Evolutionary conservation across 2,329 filamentous ascomycete genomes (phyloP).

Genomic region (Fusarium sp.): DNA sequence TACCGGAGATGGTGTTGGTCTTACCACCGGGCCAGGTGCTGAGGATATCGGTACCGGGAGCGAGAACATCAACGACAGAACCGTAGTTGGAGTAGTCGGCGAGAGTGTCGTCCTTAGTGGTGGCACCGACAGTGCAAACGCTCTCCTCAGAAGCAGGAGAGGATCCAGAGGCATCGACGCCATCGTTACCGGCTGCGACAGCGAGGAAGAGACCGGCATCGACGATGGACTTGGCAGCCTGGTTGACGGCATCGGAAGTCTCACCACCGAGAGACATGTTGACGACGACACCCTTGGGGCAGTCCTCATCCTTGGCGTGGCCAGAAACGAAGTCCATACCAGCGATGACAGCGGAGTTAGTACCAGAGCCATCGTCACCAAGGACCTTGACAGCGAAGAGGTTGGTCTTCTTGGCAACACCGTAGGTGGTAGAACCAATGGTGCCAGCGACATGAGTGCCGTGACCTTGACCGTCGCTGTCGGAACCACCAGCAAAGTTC

Average conservation of each 20-base stretch:
- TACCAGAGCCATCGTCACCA: slow-evolving; percentile 49
- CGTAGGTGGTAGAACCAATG: slow-evolving; percentile 51
- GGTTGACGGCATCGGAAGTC: slow-evolving; percentile 62
- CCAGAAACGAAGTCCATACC: slow-evolving; percentile 59
- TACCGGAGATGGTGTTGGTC: slow-evolving; percentile 58
- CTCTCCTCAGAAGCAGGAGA: slow-evolving; percentile 62
- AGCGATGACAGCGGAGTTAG: slow-evolving; percentile 57
- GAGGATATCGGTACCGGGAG: slow-evolving; percentile 61
- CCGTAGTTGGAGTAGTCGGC: slow-evolving; percentile 67
- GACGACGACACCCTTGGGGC: slow-evolving; percentile 61
- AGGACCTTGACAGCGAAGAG: slow-evolving; percentile 63
- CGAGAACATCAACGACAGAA: slow-evolving; percentile 62
- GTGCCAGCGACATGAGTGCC: slow-evolving; percentile 56
- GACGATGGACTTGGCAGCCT: slow-evolving; percentile 61
- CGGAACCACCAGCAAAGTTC: slow-evolving; percentile 45
- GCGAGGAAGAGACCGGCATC: slow-evolving; percentile 63
- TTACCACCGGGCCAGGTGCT: slow-evolving; percentile 62
- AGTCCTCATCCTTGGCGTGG: slow-evolving; percentile 54
- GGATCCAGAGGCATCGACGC: slow-evolving; percentile 56
- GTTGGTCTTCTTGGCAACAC: slow-evolving; percentile 58
- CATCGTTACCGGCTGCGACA: slow-evolving; percentile 68
- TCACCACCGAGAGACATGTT: slow-evolving; percentile 69
- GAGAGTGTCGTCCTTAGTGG: slow-evolving; percentile 54
- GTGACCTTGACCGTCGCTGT: slow-evolving; percentile 55
- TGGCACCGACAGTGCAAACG: slow-evolving; percentile 68